These are phyloP conservation scores for Metschnikowia lunata DNA, from an alignment of 805 yeast genomes.

Conservation along the genomic window DNA sequence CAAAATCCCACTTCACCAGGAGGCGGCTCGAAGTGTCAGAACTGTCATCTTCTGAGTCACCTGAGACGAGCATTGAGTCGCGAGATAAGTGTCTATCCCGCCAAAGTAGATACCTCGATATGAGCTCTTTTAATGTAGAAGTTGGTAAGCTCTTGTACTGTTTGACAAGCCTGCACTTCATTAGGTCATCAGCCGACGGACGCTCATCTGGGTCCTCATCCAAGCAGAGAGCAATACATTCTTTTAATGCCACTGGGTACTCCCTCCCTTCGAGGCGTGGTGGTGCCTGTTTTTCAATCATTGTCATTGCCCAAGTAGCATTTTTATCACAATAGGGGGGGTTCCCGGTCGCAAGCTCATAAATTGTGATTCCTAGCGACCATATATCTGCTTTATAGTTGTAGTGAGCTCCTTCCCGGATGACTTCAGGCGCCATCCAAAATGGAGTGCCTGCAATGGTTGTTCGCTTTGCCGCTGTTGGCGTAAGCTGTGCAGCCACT, in stretches of 20 bases:
- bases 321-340: slow-evolving; percentile 97
- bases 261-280: slow-evolving; percentile 91
- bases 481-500: slow-evolving; percentile 89
- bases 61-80: slow-evolving; percentile 41
- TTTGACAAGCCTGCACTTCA: slow-evolving; percentile 69
- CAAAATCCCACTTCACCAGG: slow-evolving; percentile 83
- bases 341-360: slow-evolving; percentile 92
- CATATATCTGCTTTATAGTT: slow-evolving; percentile 94
- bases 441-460: slow-evolving; percentile 96
- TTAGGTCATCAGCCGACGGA: slow-evolving; percentile 78
- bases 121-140: slow-evolving; percentile 61
- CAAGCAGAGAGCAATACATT: slow-evolving; percentile 82
- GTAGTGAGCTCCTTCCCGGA: slow-evolving; percentile 82
- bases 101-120: slow-evolving; percentile 69
- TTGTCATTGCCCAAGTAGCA: slow-evolving; percentile 89
- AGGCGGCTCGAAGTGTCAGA: slow-evolving; percentile 21
- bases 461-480: slow-evolving; percentile 71
- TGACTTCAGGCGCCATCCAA: slow-evolving; percentile 99
- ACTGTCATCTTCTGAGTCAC: slow-evolving; percentile 17
- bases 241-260: slow-evolving; percentile 72
- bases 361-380: slow-evolving; percentile 93
- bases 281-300: slow-evolving; percentile 89
- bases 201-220: slow-evolving; percentile 93
- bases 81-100: slow-evolving; percentile 61
- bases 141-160: slow-evolving; percentile 59